Percentiles rank a stretch among this genome's conserved stretches.
These are phyloP conservation scores for Vitis cinerea DNA, from an alignment of 164 flowering plant genomes.

Conservation along the genomic window DNA sequence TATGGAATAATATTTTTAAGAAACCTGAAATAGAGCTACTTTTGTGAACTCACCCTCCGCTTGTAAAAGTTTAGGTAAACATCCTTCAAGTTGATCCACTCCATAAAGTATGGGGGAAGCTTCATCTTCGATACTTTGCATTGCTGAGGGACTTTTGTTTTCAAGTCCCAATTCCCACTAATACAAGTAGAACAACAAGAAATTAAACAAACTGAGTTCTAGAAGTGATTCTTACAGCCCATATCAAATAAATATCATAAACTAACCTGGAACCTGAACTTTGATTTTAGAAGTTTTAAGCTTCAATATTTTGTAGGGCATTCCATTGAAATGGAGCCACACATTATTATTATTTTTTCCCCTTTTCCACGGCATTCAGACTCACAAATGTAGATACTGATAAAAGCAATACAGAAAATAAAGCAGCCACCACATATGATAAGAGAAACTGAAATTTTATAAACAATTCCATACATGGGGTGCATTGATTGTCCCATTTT, in stretches of 20 bases:
- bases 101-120: slow-evolving; percentile 80
- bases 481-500: not conserved
- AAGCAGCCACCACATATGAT: not conserved
- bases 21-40: no score
- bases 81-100: slow-evolving; percentile 97
- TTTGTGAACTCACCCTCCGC: slow-evolving; percentile 48
- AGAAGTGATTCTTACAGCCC: not conserved
- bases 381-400: not conserved
- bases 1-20: no score
- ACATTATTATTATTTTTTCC: not conserved
- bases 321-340: not conserved
- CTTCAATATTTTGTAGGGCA: not conserved
- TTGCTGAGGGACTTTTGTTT: slow-evolving; percentile 91
- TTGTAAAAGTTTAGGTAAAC: slow-evolving; percentile 80
- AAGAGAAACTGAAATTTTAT: not conserved
- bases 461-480: not conserved
- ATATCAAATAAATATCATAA: not conserved
- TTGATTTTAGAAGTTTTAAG: not conserved
- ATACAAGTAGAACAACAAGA: slow-evolving; percentile 14
- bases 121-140: slow-evolving; percentile 66
- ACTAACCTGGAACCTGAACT: not conserved
- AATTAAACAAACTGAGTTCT: not conserved
- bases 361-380: not conserved
- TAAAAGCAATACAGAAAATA: not conserved
- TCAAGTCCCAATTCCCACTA: slow-evolving; percentile 98